These are phyloP conservation scores for Pyricularia grisea DNA, from an alignment of 2,329 filamentous ascomycete species.

Conservation along the genomic window DNA sequence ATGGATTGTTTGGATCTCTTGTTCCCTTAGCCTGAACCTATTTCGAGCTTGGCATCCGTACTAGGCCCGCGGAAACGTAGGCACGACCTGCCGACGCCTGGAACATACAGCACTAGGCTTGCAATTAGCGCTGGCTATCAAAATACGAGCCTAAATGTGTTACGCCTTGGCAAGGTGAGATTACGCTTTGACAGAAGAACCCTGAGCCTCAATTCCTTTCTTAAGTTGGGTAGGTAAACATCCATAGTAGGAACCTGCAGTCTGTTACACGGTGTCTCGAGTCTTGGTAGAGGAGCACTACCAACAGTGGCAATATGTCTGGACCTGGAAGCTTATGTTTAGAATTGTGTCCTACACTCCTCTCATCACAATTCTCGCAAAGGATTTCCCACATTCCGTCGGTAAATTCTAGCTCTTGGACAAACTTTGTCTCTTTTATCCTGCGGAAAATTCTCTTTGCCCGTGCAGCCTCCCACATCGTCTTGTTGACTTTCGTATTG, in stretches of 20 bases:
- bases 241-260: background rate
- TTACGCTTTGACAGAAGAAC: background rate
- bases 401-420: too few species aligned
- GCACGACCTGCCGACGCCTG: too few species aligned
- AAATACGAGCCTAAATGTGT: background rate
- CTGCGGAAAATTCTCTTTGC: too few species aligned
- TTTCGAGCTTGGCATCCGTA: background rate
- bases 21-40: background rate
- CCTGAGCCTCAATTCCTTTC: background rate
- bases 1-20: background rate
- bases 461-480: too few species aligned
- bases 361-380: too few species aligned
- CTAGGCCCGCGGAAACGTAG: background rate
- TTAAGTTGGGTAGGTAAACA: background rate
- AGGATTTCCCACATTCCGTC: too few species aligned
- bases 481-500: too few species aligned
- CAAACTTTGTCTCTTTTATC: too few species aligned
- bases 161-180: background rate
- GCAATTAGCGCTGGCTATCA: background rate
- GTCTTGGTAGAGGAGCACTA: background rate
- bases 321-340: too few species aligned
- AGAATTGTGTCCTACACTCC: too few species aligned
- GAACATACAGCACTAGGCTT: background rate
- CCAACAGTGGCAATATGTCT: background rate
- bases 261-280: background rate